These are phyloP conservation scores for Dothistroma septosporum DNA, from an alignment of 2,329 filamentous ascomycete genomes.

Conservation along the genomic window DNA sequence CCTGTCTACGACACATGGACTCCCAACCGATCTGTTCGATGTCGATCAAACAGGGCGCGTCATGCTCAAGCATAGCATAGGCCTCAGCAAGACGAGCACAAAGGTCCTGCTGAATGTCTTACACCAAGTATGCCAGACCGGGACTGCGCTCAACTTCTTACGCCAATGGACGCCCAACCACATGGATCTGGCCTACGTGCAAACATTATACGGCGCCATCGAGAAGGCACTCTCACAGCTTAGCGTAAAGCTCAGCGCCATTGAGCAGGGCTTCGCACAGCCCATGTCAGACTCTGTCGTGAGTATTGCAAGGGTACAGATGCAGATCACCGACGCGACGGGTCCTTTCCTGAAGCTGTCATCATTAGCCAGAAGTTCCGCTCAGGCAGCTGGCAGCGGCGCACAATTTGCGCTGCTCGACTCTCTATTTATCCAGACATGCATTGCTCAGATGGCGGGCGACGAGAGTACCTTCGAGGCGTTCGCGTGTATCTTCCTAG, in stretches of 20 bases:
- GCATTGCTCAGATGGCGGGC: conserved; percentile 65
- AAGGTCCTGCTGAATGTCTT: conserved; percentile 38
- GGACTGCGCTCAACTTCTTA: conserved; percentile 46
- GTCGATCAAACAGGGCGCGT: conserved; percentile 31
- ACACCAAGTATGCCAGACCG: conserved; percentile 46
- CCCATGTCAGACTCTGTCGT: conserved; percentile 54
- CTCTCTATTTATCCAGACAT: conserved; percentile 67
- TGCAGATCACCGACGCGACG: conserved; percentile 53
- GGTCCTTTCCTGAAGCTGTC: conserved; percentile 58
- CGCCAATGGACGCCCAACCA: conserved; percentile 46
- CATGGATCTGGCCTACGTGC: conserved; percentile 43
- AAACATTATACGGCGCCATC: conserved; percentile 66
- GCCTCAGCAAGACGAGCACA: conserved; percentile 15
- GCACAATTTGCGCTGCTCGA: conserved; percentile 70
- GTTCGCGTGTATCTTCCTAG: conserved; percentile 67
- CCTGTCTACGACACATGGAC: conserved; percentile 78
- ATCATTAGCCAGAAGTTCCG: conserved; percentile 51
- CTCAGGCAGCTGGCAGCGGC: conserved; percentile 41
- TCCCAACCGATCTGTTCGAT: conserved; percentile 68
- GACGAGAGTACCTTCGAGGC: conserved; percentile 59
- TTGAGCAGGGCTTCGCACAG: conserved; percentile 60
- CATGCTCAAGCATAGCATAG: conserved; percentile 12
- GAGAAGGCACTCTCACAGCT: conserved; percentile 55
- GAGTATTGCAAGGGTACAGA: conserved; percentile 61
- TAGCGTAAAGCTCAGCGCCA: conserved; percentile 53